phyloP scores from a whole-genome alignment of 78 protist genomes.

The Ministeria vibrans region DNA sequence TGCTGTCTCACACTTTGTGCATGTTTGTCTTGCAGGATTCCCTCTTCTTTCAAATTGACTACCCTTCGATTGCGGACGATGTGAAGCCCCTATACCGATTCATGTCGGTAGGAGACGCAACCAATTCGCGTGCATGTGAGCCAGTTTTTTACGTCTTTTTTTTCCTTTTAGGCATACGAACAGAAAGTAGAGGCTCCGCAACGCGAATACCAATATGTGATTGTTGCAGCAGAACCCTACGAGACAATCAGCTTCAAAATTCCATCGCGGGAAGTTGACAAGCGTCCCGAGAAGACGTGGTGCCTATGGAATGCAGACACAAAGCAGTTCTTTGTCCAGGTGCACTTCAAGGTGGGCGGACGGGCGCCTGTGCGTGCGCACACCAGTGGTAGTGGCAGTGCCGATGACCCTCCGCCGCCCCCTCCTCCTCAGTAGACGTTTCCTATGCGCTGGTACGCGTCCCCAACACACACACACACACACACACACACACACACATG shows the following conservation, averaged over 20 bases:
- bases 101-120: too few species aligned
- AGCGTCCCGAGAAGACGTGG: conserved; percentile 12
- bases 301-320: conserved; percentile 43
- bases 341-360: too few species aligned
- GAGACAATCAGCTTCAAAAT: conserved; percentile 91
- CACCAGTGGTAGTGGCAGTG: too few species aligned
- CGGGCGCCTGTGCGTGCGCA: too few species aligned
- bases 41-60: conserved; percentile 74
- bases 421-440: too few species aligned
- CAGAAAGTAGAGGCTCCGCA: conserved; percentile 78
- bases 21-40: conserved; percentile 17
- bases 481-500: too few species aligned
- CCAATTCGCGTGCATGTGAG: too few species aligned
- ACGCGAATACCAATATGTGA: conserved; percentile 70
- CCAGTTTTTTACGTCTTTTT: too few species aligned
- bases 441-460: too few species aligned
- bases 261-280: not conserved
- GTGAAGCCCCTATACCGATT: conserved; percentile 88
- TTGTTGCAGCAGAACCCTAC: conserved; percentile 98
- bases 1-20: conserved; percentile 36
- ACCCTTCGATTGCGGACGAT: conserved; percentile 90
- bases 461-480: too few species aligned
- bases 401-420: too few species aligned
- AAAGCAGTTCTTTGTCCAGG: conserved; percentile 34
- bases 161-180: too few species aligned